These are phyloP conservation scores for Saccharum spontaneum DNA, from an alignment of 176 grass and related monocot species.

Conservation along the genomic window DNA sequence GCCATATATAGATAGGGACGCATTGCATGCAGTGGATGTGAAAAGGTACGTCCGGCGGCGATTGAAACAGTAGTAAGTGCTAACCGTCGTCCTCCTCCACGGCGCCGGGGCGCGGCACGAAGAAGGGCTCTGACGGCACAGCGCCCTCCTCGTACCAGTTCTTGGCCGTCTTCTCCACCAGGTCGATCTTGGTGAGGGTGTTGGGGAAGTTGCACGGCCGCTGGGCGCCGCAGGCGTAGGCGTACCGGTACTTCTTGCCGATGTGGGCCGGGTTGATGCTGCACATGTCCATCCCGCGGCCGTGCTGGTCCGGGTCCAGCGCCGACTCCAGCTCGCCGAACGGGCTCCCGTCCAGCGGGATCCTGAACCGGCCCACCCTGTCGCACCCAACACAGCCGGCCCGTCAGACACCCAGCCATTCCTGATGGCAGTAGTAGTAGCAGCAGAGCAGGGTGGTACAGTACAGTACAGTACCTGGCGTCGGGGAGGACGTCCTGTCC, in stretches of 20 bases:
- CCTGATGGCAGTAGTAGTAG: background rate
- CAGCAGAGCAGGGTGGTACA: no score
- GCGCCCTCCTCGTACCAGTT: constrained; percentile 90
- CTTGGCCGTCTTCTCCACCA: constrained; percentile 80
- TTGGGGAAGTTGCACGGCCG: constrained; percentile 99
- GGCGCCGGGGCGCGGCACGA: constrained; percentile 81
- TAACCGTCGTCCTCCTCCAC: constrained; percentile 87
- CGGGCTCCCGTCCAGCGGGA: constrained; percentile 81
- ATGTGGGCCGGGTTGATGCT: constrained; percentile 84
- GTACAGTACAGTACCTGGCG: constrained; percentile 39
- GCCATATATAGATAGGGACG: no score
- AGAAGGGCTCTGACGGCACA: constrained; percentile 92
- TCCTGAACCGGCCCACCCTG: constrained; percentile 91
- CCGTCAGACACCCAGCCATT: no score
- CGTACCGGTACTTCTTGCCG: constrained; percentile 86
- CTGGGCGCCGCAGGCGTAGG: constrained; percentile 82
- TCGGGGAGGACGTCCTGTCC: constrained; percentile 86
- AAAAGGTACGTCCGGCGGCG: background rate
- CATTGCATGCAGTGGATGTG: background rate
- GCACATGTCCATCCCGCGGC: constrained; percentile 94
- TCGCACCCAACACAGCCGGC: background rate
- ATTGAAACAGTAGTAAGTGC: background rate
- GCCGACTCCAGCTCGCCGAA: constrained; percentile 70
- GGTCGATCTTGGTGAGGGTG: constrained; percentile 93
- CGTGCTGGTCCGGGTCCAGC: constrained; percentile 84